Evolutionary conservation across 768 basidiomycete species (phyloP).

Genomic region (Leccinum incarnatum): DNA sequence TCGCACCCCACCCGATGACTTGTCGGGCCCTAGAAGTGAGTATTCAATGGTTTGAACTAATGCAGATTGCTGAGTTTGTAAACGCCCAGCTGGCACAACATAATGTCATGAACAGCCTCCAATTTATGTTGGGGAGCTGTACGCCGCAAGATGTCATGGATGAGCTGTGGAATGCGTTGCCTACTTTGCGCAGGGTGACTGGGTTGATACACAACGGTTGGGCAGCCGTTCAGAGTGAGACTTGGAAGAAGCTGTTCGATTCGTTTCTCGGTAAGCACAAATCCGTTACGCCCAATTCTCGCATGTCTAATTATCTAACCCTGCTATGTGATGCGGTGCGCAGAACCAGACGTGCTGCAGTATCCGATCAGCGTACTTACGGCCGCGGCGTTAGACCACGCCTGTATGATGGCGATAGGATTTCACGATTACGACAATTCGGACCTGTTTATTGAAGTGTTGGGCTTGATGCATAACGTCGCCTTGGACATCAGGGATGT

Average conservation of each 20-base stretch:
- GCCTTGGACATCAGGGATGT: slow-evolving; percentile 26
- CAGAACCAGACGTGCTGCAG: slow-evolving; percentile 53
- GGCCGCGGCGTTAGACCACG: slow-evolving; percentile 47
- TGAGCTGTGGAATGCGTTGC: slow-evolving; percentile 56
- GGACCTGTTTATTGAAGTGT: slow-evolving; percentile 10
- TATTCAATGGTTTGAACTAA: neutral
- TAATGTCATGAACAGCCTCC: slow-evolving; percentile 48
- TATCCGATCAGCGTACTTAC: slow-evolving; percentile 56
- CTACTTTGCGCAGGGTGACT: slow-evolving; percentile 46
- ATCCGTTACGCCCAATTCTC: neutral
- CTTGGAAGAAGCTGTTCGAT: slow-evolving; percentile 51
- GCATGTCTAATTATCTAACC: neutral
- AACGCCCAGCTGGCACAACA: slow-evolving; percentile 49
- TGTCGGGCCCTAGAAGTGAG: slow-evolving; percentile 55
- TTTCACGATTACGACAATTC: slow-evolving; percentile 23
- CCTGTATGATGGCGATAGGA: slow-evolving; percentile 36
- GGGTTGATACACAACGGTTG: slow-evolving; percentile 39
- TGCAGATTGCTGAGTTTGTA: neutral
- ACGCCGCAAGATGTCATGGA: slow-evolving; percentile 50
- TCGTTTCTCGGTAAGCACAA: slow-evolving; percentile 36
- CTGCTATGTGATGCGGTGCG: neutral
- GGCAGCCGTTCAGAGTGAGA: slow-evolving; percentile 41
- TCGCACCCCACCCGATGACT: slow-evolving; percentile 47
- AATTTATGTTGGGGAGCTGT: slow-evolving; percentile 50
- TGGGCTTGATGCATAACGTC: slow-evolving; percentile 10